Evolutionary conservation across 192 early-diverging fungal genomes (phyloP), one percentile per base, ranked within the genome.

Genomic region (Rhizoclosmatium globosum): DNA sequence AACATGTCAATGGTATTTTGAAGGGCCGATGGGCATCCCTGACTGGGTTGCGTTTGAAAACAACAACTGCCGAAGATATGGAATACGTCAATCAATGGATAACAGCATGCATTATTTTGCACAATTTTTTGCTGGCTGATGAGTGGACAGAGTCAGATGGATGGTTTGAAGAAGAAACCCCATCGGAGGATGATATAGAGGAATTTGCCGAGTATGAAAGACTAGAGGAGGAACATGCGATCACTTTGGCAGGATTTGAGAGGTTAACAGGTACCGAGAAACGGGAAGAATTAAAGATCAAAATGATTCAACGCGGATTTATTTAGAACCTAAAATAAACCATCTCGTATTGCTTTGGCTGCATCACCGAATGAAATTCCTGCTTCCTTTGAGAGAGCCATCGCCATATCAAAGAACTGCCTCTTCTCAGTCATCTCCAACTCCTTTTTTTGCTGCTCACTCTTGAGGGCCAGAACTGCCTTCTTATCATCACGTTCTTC

Each of bases 1-100:
- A 66, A 43, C 60, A 75, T 31, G 61, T 75, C n/a, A 62, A 64
- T 47, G 61, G 74, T 19, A 67, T 75, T 1, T 68, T 75, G 61
- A 75, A 75, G 46, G 74, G 61, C 6, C 9, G 44, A 67, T 75
- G 74, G n/a, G 60, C 19, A 1, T 75, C 60, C 1, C 46, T 75
- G 60, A 2, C 11, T 7, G 61, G 47, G 31, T 45, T 62, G 43
- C 21, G 74, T 6, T 60, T 71, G 7, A 6, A 1, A 2, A 43
- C 69, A 57, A 38, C 46, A 17, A 58, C 15, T 21, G 38, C n/a
- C 1, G 23, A 71, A 56, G 50, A 71, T 56, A 41, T 71, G n/a
- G 50, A n/a, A 57, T 21, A 56, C 38, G 38, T 56, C 15, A 56
- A 48, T 57, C 47, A 56, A 15, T 56, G 69, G 69, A 48, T 56